A percentile compares a stretch with the other conserved stretches of the same genome.
Conservation (phyloP, 305 asterid species). For the Plantago lanceolata region DNA sequence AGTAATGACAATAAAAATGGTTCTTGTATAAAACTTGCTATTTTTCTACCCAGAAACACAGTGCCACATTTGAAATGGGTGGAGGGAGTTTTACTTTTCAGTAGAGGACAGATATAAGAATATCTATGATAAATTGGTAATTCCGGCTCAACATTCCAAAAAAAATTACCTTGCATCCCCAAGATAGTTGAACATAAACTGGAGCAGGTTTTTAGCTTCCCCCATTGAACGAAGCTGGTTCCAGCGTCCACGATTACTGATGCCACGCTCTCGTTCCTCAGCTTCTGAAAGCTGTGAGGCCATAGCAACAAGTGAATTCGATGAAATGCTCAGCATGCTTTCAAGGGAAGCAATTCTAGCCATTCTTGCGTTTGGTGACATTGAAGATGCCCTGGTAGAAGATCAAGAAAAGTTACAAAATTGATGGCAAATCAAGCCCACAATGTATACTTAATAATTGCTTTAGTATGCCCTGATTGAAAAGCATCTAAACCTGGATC, state of each 20-base stretch:
- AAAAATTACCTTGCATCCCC: conserved; percentile 69
- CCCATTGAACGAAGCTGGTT: conserved; percentile 97
- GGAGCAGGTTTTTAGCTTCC: conserved; percentile 85
- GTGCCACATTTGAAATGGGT: too few species aligned
- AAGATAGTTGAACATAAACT: conserved; percentile 76
- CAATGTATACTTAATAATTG: background rate
- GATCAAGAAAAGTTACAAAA: conserved; percentile 9
- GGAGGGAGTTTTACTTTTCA: too few species aligned
- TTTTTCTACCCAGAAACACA: too few species aligned
- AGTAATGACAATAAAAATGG: too few species aligned
- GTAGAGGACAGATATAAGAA: background rate
- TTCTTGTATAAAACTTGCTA: too few species aligned
- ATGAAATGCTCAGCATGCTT: conserved; percentile 87
- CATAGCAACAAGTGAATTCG: conserved; percentile 95
- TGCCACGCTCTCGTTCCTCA: conserved; percentile 91
- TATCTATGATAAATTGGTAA: background rate
- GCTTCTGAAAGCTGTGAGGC: conserved; percentile 99
- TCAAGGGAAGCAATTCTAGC: conserved; percentile 94
- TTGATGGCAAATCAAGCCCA: conserved; percentile 5
- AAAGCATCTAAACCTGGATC: background rate
- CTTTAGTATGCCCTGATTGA: background rate
- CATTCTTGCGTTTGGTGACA: conserved; percentile 90
- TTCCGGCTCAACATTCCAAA: background rate
- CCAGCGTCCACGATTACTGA: conserved; percentile 83
- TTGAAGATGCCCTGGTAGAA: conserved; percentile 70